These are phyloP conservation scores for Phycomyces nitens DNA, from an alignment of 192 early-diverging fungal genomes.

Conservation along the genomic window DNA sequence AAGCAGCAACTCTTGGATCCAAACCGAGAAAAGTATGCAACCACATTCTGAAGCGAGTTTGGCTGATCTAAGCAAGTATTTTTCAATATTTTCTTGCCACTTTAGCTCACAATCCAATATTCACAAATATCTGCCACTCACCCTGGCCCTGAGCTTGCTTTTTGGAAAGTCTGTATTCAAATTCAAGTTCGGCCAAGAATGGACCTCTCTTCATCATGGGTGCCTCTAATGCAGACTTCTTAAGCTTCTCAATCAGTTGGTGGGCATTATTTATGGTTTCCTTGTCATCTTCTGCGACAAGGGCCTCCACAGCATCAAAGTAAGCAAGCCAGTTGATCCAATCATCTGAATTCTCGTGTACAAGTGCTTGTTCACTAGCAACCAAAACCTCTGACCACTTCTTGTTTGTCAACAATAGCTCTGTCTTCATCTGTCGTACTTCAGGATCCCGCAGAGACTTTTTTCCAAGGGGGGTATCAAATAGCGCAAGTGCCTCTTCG, in stretches of 20 bases:
- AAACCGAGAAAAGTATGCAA: conserved; percentile 59
- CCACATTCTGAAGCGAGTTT: conserved; percentile 35
- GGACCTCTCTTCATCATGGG: conserved; percentile 61
- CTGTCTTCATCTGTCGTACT: conserved; percentile 55
- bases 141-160: background rate
- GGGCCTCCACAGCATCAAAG: conserved; percentile 52
- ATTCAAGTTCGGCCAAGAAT: conserved; percentile 66
- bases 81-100: too few species aligned
- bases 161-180: conserved; percentile 37
- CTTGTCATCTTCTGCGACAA: conserved; percentile 30
- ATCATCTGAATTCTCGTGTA: conserved; percentile 60
- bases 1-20: conserved; percentile 66
- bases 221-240: conserved; percentile 33
- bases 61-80: conserved; percentile 1
- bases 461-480: conserved; percentile 52
- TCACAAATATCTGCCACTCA: too few species aligned
- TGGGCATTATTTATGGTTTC: conserved; percentile 37
- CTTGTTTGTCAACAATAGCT: conserved; percentile 46
- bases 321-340: conserved; percentile 63
- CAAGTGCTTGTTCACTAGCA: conserved; percentile 39
- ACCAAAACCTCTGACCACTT: conserved; percentile 45
- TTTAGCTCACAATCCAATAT: too few species aligned
- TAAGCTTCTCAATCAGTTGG: conserved; percentile 35
- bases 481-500: conserved; percentile 58
- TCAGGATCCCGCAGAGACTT: conserved; percentile 76